These are phyloP conservation scores for Cladosporium sp. DNA, from an alignment of 2,329 filamentous ascomycete species.

Conservation along the genomic window DNA sequence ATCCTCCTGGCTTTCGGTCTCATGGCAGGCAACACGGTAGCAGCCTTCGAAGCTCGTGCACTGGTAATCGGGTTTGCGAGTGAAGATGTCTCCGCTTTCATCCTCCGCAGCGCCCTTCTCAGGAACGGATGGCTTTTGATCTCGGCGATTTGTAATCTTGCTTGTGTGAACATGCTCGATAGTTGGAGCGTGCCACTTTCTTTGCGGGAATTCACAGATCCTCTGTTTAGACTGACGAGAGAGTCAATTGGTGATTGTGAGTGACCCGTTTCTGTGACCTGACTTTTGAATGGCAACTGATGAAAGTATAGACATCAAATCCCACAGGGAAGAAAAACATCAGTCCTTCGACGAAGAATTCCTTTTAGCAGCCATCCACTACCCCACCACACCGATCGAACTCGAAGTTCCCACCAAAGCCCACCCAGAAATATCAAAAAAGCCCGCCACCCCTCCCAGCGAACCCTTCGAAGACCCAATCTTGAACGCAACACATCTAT, in stretches of 20 bases:
- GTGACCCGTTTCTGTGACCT: background rate
- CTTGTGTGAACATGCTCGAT: slow-evolving; percentile 8
- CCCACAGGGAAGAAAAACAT: background rate
- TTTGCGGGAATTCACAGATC: background rate
- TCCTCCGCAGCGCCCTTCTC: background rate
- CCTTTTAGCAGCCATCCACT: background rate
- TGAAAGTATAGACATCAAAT: background rate
- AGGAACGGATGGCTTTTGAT: background rate
- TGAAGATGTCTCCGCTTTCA: slow-evolving; percentile 2
- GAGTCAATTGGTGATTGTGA: background rate
- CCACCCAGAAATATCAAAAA: no score
- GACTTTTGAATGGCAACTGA: no score
- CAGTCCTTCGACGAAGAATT: background rate
- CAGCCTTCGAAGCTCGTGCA: background rate
- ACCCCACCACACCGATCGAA: background rate
- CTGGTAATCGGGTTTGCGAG: slow-evolving; percentile 1
- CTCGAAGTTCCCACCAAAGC: background rate
- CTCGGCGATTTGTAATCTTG: background rate
- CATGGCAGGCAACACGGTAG: background rate
- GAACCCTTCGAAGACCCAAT: background rate
- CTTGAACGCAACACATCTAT: no score
- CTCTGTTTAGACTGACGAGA: slow-evolving; percentile 1
- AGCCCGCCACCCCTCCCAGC: background rate
- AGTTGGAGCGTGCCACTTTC: slow-evolving; percentile 7
- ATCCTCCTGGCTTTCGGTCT: slow-evolving; percentile 1